These are phyloP conservation scores for Colletotrichum sidae DNA, from an alignment of 2,329 filamentous ascomycete genomes.

Conservation along the genomic window DNA sequence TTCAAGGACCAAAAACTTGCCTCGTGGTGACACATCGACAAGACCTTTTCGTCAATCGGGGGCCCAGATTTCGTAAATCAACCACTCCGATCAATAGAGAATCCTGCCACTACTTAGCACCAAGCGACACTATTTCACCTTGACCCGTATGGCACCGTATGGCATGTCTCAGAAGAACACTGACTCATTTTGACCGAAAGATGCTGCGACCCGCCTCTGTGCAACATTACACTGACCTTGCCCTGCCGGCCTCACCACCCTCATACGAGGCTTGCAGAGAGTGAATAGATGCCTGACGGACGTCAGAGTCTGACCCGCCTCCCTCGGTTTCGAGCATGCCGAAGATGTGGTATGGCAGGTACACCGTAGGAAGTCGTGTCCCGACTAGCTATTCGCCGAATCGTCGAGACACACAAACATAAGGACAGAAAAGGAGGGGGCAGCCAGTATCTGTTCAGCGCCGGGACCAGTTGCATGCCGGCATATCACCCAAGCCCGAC, in stretches of 20 bases:
- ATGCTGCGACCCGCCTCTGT: slow-evolving; percentile 24
- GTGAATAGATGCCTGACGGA: slow-evolving; percentile 4
- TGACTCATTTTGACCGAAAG: slow-evolving; percentile 14
- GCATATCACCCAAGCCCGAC: too few species aligned
- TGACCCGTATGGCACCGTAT: neutral
- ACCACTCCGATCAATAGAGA: slow-evolving; percentile 13
- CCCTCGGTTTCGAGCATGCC: too few species aligned
- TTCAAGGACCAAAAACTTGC: slow-evolving; percentile 10
- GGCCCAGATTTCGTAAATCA: slow-evolving; percentile 26
- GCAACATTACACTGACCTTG: slow-evolving; percentile 10
- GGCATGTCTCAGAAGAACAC: neutral
- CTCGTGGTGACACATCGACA: slow-evolving; percentile 22
- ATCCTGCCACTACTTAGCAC: slow-evolving; percentile 3
- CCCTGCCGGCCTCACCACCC: slow-evolving; percentile 6
- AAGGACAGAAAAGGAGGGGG: too few species aligned
- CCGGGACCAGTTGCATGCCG: too few species aligned
- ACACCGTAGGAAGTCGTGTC: too few species aligned
- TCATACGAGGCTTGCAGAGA: neutral
- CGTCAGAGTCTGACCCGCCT: too few species aligned
- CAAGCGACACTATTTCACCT: slow-evolving; percentile 24
- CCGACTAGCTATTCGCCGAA: too few species aligned
- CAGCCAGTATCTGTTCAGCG: too few species aligned
- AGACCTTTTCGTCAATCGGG: slow-evolving; percentile 8
- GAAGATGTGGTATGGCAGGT: too few species aligned
- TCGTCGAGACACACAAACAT: too few species aligned